These are phyloP conservation scores for Dryas integrifolia DNA, from an alignment of 331 rosid species.

Conservation along the genomic window DNA sequence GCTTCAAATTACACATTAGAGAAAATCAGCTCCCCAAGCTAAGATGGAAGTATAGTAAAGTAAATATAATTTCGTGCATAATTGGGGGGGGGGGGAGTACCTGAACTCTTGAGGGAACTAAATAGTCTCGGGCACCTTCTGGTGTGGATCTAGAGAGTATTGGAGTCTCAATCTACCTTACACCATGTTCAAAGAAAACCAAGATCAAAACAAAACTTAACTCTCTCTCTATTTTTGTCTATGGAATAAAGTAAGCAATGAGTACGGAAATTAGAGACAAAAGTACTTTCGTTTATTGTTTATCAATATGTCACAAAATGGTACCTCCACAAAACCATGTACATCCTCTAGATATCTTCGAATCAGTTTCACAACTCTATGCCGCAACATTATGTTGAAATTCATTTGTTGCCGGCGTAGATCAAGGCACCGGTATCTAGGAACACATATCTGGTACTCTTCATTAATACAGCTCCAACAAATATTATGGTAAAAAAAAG, in stretches of 20 bases:
- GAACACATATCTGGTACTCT: slow-evolving; percentile 7
- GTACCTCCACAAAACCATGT: slow-evolving; percentile 94
- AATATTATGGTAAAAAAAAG: not conserved
- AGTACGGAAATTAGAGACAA: not conserved
- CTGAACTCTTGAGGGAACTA: slow-evolving; percentile 98
- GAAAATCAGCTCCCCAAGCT: slow-evolving; percentile 38
- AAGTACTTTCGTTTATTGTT: not conserved
- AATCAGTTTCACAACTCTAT: slow-evolving; percentile 80
- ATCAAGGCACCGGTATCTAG: slow-evolving; percentile 90
- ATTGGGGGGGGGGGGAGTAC: slow-evolving; percentile 20
- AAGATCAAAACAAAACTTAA: slow-evolving; percentile 35
- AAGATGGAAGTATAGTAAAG: not conserved
- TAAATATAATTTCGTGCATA: slow-evolving; percentile 11
- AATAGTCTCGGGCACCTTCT: slow-evolving; percentile 96
- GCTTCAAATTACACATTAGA: slow-evolving; percentile 65
- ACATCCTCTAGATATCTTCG: slow-evolving; percentile 82
- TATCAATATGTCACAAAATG: slow-evolving; percentile 17
- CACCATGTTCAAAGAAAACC: slow-evolving; percentile 42
- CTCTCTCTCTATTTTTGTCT: not conserved
- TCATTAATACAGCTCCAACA: slow-evolving; percentile 24
- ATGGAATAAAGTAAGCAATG: not conserved
- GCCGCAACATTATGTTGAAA: slow-evolving; percentile 74
- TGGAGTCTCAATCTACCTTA: slow-evolving; percentile 99
- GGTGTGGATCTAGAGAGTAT: slow-evolving; percentile 95
- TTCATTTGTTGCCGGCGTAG: slow-evolving; percentile 83